Evolutionary conservation across 441 rosid species (phyloP).

Genomic region (Euphorbia neoarborescens): DNA sequence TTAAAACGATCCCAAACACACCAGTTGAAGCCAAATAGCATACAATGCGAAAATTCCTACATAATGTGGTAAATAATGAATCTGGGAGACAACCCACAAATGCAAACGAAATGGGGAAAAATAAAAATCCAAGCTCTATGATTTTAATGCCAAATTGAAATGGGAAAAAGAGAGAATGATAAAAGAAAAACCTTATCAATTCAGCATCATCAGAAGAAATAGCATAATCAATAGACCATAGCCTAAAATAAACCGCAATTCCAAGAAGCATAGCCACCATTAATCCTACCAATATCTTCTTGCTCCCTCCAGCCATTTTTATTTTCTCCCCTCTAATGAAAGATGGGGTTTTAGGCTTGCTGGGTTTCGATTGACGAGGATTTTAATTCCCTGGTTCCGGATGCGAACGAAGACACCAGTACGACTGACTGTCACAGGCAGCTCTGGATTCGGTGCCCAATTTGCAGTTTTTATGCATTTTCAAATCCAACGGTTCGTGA

Average conservation of each 20-base stretch:
- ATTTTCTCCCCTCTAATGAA: neutral
- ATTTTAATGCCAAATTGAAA: neutral
- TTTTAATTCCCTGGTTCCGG: neutral
- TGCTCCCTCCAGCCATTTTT: conserved; percentile 46
- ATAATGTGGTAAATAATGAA: neutral
- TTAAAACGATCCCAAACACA: neutral
- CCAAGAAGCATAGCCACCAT: conserved; percentile 59
- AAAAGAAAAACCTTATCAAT: conserved; percentile 46
- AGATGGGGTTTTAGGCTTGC: neutral
- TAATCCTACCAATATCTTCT: conserved; percentile 45
- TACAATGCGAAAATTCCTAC: neutral
- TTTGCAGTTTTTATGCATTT: neutral
- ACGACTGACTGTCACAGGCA: neutral
- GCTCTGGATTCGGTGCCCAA: neutral
- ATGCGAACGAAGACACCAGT: neutral
- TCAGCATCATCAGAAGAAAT: conserved; percentile 64
- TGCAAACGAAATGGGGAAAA: neutral
- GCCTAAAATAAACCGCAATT: conserved; percentile 61
- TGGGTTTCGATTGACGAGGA: neutral
- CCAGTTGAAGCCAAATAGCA: neutral
- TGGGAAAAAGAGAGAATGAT: neutral
- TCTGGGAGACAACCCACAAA: neutral
- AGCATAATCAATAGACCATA: conserved; percentile 77
- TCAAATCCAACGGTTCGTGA: neutral
- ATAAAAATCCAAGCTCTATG: neutral